Conservation (phyloP, 768 basidiomycete species). For the Lactarius deliciosus region DNA sequence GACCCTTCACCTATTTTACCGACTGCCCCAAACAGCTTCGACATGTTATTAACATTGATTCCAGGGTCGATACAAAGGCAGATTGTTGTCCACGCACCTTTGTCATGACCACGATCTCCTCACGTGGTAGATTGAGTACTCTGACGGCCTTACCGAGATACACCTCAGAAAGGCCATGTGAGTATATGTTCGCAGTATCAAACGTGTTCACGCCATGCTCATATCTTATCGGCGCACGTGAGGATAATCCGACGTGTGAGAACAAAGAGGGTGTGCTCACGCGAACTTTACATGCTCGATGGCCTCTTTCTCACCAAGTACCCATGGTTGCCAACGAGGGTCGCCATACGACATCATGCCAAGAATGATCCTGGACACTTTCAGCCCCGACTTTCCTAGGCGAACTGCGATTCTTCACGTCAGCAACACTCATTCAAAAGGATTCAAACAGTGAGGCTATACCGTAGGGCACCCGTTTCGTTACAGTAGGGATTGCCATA, state of each 20-base stretch:
- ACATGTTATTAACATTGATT: not conserved
- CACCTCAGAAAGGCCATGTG: conserved; percentile 37
- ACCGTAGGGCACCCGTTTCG: conserved; percentile 5
- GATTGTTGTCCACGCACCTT: conserved; percentile 34
- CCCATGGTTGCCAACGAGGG: conserved; percentile 35
- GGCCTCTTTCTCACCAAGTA: conserved; percentile 35
- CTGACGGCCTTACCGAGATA: conserved; percentile 45
- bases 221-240: conserved; percentile 36
- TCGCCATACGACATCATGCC: conserved; percentile 62
- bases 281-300: conserved; percentile 31
- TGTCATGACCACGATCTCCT: conserved; percentile 45
- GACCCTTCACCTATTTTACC: not conserved
- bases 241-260: conserved; percentile 21
- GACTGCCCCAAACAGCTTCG: conserved; percentile 14
- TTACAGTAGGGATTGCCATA: conserved; percentile 13
- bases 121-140: conserved; percentile 40
- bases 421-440: too few species aligned
- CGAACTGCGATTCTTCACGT: too few species aligned
- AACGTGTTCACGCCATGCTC: conserved; percentile 64
- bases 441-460: too few species aligned
- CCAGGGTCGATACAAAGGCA: too few species aligned
- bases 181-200: conserved; percentile 50
- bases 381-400: conserved; percentile 51
- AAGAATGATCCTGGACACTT: conserved; percentile 64
- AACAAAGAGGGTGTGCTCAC: conserved; percentile 30